Evolutionary conservation across 2,329 filamentous ascomycete species (phyloP), one percentile per base, ranked within the genome.

Genomic region (Teratosphaeriaceae sp.): DNA sequence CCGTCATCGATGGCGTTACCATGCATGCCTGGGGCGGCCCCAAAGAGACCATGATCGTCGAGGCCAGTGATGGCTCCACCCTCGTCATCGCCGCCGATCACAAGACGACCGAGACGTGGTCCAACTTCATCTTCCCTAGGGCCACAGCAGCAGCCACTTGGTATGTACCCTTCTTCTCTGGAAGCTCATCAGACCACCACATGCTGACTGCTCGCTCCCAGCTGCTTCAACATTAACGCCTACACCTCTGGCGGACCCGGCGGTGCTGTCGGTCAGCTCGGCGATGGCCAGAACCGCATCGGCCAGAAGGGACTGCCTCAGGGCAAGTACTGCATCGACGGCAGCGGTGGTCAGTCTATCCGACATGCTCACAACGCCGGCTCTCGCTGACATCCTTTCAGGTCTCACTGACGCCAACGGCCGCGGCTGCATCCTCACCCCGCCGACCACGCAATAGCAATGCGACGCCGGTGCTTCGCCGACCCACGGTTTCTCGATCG

Each of bases 391-490:
- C 33, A 13, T 23, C 19, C 12, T 20, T 15, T 13, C 44, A 56
- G 57, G 49, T 7, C 70, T 85, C 47, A 74, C 67, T 22, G 80
- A 84, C 56, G 58, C 64, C 40, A 66, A 68, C 39, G 73, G 74
- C 38, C 70, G 76, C 45, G 79, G 80, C 16, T 84, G 81, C 57
- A 79, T 81, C 61, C 66, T 82, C 55, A 83, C 80, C 49, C 69
- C 72, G 30, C 71, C 74, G 0, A 79, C 77, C 1, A 71, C 69
- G 21, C 75, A 80, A 38, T 74, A 78, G 45, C 79, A 82, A 57
- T 83, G 81, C 53, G 80, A 84, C 50, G 50, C 54, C 19, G 73
- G 74, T 33, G 73, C 73, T 16, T 49, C 54, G 12, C 71, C 76
- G 6, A 70, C 67, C 21, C 55, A 67, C 21, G 79, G 79, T 19